Evolutionary conservation across 2,329 filamentous ascomycete species (phyloP), one percentile per base, ranked within the genome.

Genomic region (Exophiala sp.): DNA sequence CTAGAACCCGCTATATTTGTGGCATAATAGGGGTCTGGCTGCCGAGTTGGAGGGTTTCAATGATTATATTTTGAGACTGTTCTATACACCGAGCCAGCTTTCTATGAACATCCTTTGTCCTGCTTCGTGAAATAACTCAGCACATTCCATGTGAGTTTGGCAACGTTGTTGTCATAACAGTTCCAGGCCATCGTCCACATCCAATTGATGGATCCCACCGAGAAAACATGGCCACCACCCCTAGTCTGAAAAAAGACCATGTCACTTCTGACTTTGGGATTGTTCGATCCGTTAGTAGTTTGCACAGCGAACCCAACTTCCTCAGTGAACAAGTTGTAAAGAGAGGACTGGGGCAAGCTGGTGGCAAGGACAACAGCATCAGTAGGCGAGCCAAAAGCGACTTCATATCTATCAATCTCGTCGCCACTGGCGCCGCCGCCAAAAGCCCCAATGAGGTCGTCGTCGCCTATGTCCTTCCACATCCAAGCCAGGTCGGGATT

Each of bases 371-470:
- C 43, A 2, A 66, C 50, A 2, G 61, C 55, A 42, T 65, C 63
- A 1, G 32, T 16, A 1, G 66, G 65, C 10, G 61, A 64, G 1
- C 65, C 65, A 11, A 64, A 55, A 8, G 37, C 49, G 41, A 60
- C 58, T 44, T 68, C 66, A 10, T 64, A 48, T 5, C 64, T 57
- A 52, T 68, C 66, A 41, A 68, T 64, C 53, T 68, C 66, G 35
- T 69, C 66, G 10, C 65, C 65, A 38, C 57, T 60, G 4, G 63
- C 64, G 10, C 64, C 62, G n/a, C 63, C 63, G 1, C 60, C 58
- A 14, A 60, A 40, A 24, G 60, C 54, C 6, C 59, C 58, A 30
- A 57, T 60, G 19, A 55, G 50, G 3, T 48, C 56, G 5, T 46
- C 43, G 6, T 32, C 7, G 10, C 48, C 35, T 2, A 63, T 46